Evolutionary conservation across 495 filamentous ascomycete species (phyloP).

Genomic region (Penicillium maclennaniae): DNA sequence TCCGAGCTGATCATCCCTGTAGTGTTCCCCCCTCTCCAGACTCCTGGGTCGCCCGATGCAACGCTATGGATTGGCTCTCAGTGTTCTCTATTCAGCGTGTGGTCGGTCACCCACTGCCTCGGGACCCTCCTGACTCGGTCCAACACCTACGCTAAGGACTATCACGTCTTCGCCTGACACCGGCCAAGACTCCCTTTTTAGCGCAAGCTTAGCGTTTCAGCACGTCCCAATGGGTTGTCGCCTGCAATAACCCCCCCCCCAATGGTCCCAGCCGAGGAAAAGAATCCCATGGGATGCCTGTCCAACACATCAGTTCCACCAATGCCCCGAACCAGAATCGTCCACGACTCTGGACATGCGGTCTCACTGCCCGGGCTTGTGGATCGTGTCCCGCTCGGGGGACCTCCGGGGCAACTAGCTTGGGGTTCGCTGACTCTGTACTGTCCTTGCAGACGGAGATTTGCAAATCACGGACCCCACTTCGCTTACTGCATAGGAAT

Average conservation of each 20-base stretch:
- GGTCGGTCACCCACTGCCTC: background rate
- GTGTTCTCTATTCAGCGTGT: background rate
- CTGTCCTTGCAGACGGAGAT: background rate
- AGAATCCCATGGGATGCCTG: background rate
- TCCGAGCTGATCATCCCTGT: background rate
- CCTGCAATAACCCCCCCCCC: background rate
- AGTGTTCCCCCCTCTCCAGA: conserved; percentile 8
- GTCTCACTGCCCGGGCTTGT: background rate
- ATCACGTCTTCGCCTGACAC: background rate
- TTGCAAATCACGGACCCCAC: conserved; percentile 1
- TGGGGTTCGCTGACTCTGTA: background rate
- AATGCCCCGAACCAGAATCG: background rate
- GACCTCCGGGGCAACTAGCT: background rate
- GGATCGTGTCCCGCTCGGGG: background rate
- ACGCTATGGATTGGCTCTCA: background rate
- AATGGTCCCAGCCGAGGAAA: background rate
- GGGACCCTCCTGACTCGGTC: background rate
- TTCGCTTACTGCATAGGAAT: background rate
- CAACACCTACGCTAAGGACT: background rate
- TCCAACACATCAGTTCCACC: background rate
- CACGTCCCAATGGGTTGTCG: background rate
- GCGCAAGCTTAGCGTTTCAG: background rate
- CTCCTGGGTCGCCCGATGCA: conserved; percentile 8
- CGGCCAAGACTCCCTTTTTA: background rate
- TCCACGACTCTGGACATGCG: background rate